Evolutionary conservation across 257 asterid species (phyloP).

Genomic region (Phtheirospermum japonicum): DNA sequence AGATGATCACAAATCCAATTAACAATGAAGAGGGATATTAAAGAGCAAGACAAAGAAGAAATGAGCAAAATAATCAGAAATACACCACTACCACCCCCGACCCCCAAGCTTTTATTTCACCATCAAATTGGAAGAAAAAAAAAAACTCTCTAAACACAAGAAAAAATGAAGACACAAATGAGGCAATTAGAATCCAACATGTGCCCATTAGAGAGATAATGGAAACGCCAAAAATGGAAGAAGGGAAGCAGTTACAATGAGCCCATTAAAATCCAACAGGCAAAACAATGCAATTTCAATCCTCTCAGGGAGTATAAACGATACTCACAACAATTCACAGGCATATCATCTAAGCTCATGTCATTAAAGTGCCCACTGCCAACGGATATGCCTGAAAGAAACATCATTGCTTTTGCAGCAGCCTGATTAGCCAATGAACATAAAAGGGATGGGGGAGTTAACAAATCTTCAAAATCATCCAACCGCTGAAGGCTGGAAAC

Average conservation of each 20-base stretch:
- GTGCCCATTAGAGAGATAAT: constrained; percentile 11
- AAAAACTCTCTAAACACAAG: background rate
- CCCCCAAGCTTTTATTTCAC: background rate
- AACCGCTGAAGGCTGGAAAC: constrained; percentile 77
- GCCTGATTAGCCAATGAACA: constrained; percentile 92
- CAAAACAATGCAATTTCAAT: constrained; percentile 13
- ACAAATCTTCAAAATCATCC: constrained; percentile 79
- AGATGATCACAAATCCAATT: constrained; percentile 28
- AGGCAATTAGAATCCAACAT: background rate
- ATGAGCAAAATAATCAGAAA: background rate
- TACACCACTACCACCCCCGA: background rate
- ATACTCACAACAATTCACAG: constrained; percentile 75
- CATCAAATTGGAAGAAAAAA: background rate
- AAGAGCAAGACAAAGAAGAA: constrained; percentile 4
- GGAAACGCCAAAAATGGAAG: constrained; percentile 18
- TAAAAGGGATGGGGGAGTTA: constrained; percentile 75
- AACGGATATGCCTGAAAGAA: constrained; percentile 73
- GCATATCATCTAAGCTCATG: too few species aligned
- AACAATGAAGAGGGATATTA: constrained; percentile 13
- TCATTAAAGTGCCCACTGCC: constrained; percentile 78
- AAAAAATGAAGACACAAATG: background rate
- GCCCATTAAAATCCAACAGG: constrained; percentile 11
- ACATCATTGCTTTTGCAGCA: constrained; percentile 90
- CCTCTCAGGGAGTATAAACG: constrained; percentile 5
- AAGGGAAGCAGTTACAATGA: background rate